Base-by-base conservation (phyloP, 805 yeast species). In the Kurtzmaniella cleridarum region DNA sequence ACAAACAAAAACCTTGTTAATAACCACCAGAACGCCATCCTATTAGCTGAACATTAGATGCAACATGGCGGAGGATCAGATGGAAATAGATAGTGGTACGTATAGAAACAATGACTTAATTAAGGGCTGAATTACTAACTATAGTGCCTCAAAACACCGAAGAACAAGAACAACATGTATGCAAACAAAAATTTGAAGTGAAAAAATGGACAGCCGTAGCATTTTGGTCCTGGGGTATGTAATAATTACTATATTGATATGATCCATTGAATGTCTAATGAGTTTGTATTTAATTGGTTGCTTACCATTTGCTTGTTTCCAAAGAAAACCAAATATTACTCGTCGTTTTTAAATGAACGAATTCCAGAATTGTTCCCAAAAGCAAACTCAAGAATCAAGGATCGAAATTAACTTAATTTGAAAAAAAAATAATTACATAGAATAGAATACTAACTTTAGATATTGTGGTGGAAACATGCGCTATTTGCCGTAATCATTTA, bases 171-270 rank as follows among this genome's bases (percentile, higher is more conserved):
- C 35, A 32, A 23, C 30, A 24, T 5, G 31, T 58, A 26, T 30
- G 46, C 17, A 66, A 83, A 66, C 84, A 83, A 59, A 75, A 86
- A 51, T 90, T 93, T 53, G 97, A 91, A 59, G 90, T 93, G 30
- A 86, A 88, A 58, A 93, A 90, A 69, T 91, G 98, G 98, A 89
- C 96, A 11, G 98, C 98, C 0, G 98, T 93, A 35, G 98, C 98
- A n/a, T 88, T 93, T 59, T 93, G 99, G 99, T 88, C 97, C 0
- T 93, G 98, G 98, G 96, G 75, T 66, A 69, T 55, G 67, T 69
- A 42, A 53, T 54, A 8, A 33, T 32, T 12, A n/a, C n/a, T n/a
- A n/a, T n/a, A n/a, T n/a, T n/a, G 26, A 20, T 32, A 23, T 32
- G 16, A 15, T 24, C 5, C 13, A 14, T 6, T 5, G 15, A 14